Base-by-base conservation (phyloP, 164 flowering plant species). In the Vitis amurensis region DNA sequence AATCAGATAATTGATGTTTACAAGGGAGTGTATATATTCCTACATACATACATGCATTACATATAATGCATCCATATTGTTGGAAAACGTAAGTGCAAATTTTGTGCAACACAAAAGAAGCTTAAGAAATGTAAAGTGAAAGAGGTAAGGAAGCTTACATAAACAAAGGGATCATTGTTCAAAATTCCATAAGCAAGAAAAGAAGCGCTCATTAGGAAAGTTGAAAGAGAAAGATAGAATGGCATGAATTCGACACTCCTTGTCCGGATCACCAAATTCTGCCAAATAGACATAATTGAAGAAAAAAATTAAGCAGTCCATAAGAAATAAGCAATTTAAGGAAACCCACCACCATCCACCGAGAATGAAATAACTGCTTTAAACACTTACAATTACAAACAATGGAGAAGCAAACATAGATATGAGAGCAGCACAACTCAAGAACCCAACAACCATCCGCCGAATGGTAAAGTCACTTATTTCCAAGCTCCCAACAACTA, bases 381-480 rank as follows among this genome's bases (percentile, higher is more conserved):
- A 60, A 37, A 37, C 13, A 77, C 89, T 27, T 76, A 89, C 91
- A 65, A 89, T 85, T 56, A 89, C 65, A 69, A 85, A 83, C 71
- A 89, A 74, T 11, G 93, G 93, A 15, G 93, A 87, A 59, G 91
- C 91, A 67, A 82, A 84, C 93, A 87, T 89, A 15, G 89, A 89
- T 64, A 89, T 74, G 58, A 89, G 88, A 63, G 87, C 80, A 68
- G 71, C 83, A 72, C 76, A 65, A 58, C 85, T 84, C 61, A 89
- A 37, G 2, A 70, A 64, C 2, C 93, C 93, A 59, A 87, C 81
- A 55, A 76, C 17, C 8, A 67, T 55, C 56, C 71, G 76, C 13
- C 90, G 82, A 30, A 62, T 4, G 8, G 9, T 9, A 29, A 13
- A 12, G 65, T 79, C 79, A 31, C 6, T 4, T 16, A 86, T 63